Conservation (phyloP, 768 basidiomycete genomes). For the Tricholoma furcatifolium region DNA sequence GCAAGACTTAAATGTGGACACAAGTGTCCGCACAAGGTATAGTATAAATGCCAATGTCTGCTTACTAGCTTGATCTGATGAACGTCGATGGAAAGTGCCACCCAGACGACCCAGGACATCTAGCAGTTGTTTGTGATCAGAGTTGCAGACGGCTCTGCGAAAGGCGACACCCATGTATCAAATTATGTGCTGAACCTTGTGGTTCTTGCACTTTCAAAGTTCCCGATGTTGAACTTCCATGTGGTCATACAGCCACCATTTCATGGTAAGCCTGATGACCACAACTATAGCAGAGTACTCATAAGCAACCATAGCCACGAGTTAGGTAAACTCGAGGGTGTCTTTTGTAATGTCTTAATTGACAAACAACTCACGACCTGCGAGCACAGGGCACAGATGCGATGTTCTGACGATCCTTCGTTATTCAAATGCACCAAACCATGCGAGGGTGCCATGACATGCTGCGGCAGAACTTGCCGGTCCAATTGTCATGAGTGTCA, state of each 20-base stretch:
- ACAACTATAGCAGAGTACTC: not conserved
- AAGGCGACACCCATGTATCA: constrained; percentile 57
- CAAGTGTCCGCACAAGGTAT: constrained; percentile 59
- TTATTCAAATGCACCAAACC: constrained; percentile 33
- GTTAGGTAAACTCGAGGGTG: constrained; percentile 41
- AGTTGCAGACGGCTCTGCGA: constrained; percentile 52
- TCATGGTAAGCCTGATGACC: constrained; percentile 44
- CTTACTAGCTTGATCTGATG: not conserved
- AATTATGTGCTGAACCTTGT: constrained; percentile 50
- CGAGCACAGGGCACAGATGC: constrained; percentile 49
- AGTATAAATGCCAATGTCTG: not conserved
- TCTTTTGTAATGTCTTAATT: constrained; percentile 43
- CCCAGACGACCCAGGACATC: constrained; percentile 55
- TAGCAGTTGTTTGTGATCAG: constrained; percentile 43
- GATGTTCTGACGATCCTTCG: constrained; percentile 45
- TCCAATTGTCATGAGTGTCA: constrained; percentile 52
- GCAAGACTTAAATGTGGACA: constrained; percentile 60
- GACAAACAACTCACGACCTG: constrained; percentile 46
- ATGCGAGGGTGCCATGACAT: constrained; percentile 47
- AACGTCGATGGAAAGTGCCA: constrained; percentile 45
- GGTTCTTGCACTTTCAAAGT: constrained; percentile 51
- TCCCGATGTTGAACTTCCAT: constrained; percentile 48
- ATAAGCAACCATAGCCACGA: constrained; percentile 33
- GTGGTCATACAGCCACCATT: constrained; percentile 49
- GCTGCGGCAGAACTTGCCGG: constrained; percentile 53